Evolutionary conservation across 192 early-diverging fungal genomes (phyloP), one percentile per base, ranked within the genome.

Genomic region (Gaertneriomyces semiglobifer): DNA sequence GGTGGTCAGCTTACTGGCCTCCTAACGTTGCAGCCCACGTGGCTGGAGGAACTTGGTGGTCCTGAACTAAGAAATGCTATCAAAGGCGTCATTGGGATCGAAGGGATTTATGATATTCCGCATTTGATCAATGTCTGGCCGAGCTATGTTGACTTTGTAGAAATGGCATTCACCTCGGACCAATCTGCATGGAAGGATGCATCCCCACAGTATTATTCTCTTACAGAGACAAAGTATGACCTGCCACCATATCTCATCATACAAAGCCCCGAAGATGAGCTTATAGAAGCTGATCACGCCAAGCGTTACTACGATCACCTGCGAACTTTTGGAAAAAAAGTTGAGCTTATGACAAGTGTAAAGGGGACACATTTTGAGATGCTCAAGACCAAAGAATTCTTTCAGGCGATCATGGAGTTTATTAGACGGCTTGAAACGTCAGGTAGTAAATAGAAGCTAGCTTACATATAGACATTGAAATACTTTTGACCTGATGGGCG

Each of bases 51-150:
- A 10, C 65, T 69, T 58, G 72, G 54, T 3, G 58, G 65, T 11
- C 47, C 20, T 33, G 3, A 12, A 40, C n/a, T 66, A 7, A 45
- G 61, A 56, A 62, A 48, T 57, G 44, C n/a, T 53, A 4, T 54
- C 16, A 25, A 76, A 5, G 89, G 91, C 33, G 81, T 89, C 1
- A 40, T 93, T 18, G 92, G 92, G 2, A 80, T 91, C 0, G 86
- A 91, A 66, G 94, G 92, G 1, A 92, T 96, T 66, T 96, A 93
- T 76, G 84, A 93, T 55, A 79, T 93, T 20, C 84, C 84, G 11
- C 62, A 64, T 1, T 70, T 96, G 38, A 57, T 92, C 10, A 62
- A 71, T 19, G 74, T 61, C 9, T 90, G 84, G 60, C 90, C 92
- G 4, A 58, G 58, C 7, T 94, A 94, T 68, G 46, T 65, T 10